Evolutionary conservation across 1,284 basidiomycete genomes (phyloP), one percentile per base, ranked within the genome.

Genomic region (Paramarasmius palmivorus): DNA sequence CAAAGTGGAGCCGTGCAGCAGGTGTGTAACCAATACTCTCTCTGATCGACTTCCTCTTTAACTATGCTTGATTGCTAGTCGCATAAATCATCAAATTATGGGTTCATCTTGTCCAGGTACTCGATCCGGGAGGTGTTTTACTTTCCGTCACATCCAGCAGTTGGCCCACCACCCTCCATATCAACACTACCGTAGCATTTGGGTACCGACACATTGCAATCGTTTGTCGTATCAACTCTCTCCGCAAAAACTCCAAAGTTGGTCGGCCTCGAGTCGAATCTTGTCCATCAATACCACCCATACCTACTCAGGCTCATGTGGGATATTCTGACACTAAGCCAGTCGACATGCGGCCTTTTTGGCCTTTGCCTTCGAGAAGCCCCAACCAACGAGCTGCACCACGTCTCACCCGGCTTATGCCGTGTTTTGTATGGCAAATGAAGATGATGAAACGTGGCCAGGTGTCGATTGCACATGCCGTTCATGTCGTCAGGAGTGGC

Each of bases 161-260:
- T 66, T n/a, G 8, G 63, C 65, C 15, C 65, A 64, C 39, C 57
- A 71, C 3, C 64, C 70, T 2, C 67, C 71, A 1, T 76, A 73
- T 55, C 66, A 65, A 17, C 77, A 79, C 58, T 73, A 74, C 55
- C 73, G 71, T 53, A 68, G 67, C 50, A 70, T 78, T 22, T 59
- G 70, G 25, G 29, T 65, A 57, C 56, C 79, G 77, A 22, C 90
- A 88, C 68, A 64, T n/a, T n/a, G n/a, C n/a, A n/a, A n/a, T 77
- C 38, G 77, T 89, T n/a, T 90, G 88, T 68, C 79, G 88, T 10
- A 73, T 90, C 62, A 90, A 88, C 65, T 68, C 67, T 4, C 84
- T 88, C 0, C 70, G n/a, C n/a, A n/a, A 67, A 52, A 67, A 75
- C 3, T 73, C 69, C 26, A 57, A 67, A 6, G 86, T 86, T 7